These are phyloP conservation scores for Celoporthe dispersa DNA, from an alignment of 2,329 filamentous ascomycete genomes.

Conservation along the genomic window DNA sequence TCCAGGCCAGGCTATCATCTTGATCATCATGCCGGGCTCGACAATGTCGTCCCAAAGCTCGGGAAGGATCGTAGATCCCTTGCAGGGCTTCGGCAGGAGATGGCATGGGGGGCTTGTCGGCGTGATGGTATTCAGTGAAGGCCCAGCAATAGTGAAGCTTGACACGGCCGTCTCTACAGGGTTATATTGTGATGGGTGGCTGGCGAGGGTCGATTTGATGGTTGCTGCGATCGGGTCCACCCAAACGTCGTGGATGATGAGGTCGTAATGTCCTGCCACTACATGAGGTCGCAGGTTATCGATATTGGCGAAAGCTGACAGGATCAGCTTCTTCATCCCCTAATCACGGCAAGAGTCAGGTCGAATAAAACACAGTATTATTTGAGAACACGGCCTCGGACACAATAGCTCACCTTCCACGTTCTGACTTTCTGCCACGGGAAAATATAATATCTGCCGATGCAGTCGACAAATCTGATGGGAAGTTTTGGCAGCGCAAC, in stretches of 20 bases:
- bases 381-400: neutral
- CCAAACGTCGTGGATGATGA: conserved; percentile 16
- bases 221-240: conserved; percentile 18
- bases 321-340: conserved; percentile 26
- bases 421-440: conserved; percentile 30
- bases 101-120: neutral
- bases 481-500: conserved; percentile 29
- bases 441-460: conserved; percentile 26
- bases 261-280: conserved; percentile 27
- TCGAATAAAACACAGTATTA: neutral
- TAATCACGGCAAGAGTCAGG: neutral
- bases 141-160: neutral
- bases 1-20: conserved; percentile 27
- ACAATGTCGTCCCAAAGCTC: conserved; percentile 30
- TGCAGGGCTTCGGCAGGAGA: conserved; percentile 10
- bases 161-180: conserved; percentile 4
- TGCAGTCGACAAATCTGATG: conserved; percentile 29
- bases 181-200: conserved; percentile 14
- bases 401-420: conserved; percentile 25
- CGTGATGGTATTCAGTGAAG: neutral
- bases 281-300: conserved; percentile 22
- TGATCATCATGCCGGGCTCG: conserved; percentile 30
- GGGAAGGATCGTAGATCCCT: conserved; percentile 25
- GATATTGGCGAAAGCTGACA: conserved; percentile 21
- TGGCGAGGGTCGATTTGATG: conserved; percentile 25